Evolutionary conservation across 495 filamentous ascomycete species (phyloP).

Genomic region (Trichocladium antarcticum): DNA sequence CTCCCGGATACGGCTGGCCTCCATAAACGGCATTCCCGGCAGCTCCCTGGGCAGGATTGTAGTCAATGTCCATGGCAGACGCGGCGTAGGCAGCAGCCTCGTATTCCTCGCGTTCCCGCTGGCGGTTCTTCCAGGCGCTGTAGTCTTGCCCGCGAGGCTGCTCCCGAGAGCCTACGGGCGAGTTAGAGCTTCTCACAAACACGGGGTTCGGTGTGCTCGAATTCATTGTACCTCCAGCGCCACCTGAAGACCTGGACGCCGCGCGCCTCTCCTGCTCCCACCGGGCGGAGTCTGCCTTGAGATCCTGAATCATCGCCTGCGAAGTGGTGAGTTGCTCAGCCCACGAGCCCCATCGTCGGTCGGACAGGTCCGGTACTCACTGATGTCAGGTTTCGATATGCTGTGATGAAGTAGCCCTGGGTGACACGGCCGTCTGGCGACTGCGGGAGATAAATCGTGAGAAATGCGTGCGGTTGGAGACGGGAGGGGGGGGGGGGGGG

Average conservation of each 20-base stretch:
- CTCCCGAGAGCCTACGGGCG: slow-evolving; percentile 37
- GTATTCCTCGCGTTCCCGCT: slow-evolving; percentile 15
- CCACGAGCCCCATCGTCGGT: background rate
- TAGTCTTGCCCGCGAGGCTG: slow-evolving; percentile 23
- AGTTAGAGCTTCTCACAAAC: slow-evolving; percentile 48
- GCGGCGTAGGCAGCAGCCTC: slow-evolving; percentile 11
- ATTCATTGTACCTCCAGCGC: slow-evolving; percentile 47
- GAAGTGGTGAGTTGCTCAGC: no score
- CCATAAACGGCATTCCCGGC: slow-evolving; percentile 5
- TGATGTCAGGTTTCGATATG: slow-evolving; percentile 76
- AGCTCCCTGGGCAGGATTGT: slow-evolving; percentile 3
- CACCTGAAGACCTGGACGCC: slow-evolving; percentile 30
- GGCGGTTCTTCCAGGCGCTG: slow-evolving; percentile 24
- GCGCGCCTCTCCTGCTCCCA: slow-evolving; percentile 65
- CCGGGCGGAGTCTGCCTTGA: slow-evolving; percentile 68
- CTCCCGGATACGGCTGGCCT: slow-evolving; percentile 14
- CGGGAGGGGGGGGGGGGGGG: no score
- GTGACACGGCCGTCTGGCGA: slow-evolving; percentile 46
- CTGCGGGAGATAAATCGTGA: slow-evolving; percentile 3
- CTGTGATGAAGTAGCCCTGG: slow-evolving; percentile 74
- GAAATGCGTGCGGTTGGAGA: background rate
- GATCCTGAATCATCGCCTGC: slow-evolving; percentile 80
- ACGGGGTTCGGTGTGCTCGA: slow-evolving; percentile 41
- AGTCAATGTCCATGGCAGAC: slow-evolving; percentile 26
- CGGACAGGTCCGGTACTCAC: slow-evolving; percentile 41